Percentiles rank a stretch among this genome's conserved stretches.
Conservation (phyloP, 805 yeast genomes). For the Pichia heedii region DNA sequence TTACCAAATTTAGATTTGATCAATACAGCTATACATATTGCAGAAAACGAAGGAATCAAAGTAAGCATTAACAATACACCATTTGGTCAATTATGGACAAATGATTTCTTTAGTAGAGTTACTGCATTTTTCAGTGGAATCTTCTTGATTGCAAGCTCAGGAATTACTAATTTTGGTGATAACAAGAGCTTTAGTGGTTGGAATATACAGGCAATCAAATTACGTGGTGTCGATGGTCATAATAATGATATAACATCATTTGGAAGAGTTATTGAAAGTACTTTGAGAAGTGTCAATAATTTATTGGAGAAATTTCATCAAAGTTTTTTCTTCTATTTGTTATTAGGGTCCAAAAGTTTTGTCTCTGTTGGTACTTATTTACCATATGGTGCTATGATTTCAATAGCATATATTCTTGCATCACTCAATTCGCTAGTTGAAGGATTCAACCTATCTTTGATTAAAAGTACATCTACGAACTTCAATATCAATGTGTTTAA, state of each 20-base stretch:
- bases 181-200: constrained; percentile 93
- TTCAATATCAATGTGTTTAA: background rate
- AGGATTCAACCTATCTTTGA: constrained; percentile 25
- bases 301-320: constrained; percentile 94
- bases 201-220: constrained; percentile 85
- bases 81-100: constrained; percentile 34
- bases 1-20: constrained; percentile 87
- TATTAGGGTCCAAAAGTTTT: constrained; percentile 69
- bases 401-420: constrained; percentile 60
- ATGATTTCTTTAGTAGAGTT: constrained; percentile 47
- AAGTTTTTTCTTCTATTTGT: constrained; percentile 84
- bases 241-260: constrained; percentile 81
- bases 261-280: constrained; percentile 84
- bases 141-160: constrained; percentile 60
- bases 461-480: background rate
- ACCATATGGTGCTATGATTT: constrained; percentile 72
- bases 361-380: constrained; percentile 91
- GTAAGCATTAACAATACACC: constrained; percentile 58
- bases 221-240: constrained; percentile 45
- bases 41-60: constrained; percentile 67
- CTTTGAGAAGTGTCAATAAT: constrained; percentile 83
- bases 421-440: constrained; percentile 51
- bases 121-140: constrained; percentile 56
- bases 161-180: constrained; percentile 47
- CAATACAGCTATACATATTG: constrained; percentile 67